Percentiles rank a stretch among this genome's conserved stretches.
Conservation (phyloP, 805 yeast species). For the Saccharomyces kudriavzevii region DNA sequence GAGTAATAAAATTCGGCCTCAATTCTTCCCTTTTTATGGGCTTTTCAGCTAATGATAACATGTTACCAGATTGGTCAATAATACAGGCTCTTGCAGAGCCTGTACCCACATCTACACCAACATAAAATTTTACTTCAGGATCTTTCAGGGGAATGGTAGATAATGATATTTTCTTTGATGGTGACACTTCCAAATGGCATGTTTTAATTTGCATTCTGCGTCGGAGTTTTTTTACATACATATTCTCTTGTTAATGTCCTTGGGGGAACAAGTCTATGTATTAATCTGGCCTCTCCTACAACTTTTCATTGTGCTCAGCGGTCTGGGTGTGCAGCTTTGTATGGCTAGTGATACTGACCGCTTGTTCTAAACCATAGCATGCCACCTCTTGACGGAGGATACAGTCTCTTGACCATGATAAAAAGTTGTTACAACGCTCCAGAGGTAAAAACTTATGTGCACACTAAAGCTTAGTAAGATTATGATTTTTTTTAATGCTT, state of each 20-base stretch:
- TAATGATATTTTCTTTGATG: not conserved
- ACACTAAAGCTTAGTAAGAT: not conserved
- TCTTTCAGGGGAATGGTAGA: not conserved
- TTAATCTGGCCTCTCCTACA: not conserved
- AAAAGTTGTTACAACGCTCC: not conserved
- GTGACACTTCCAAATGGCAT: not conserved
- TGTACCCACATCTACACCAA: constrained; percentile 94
- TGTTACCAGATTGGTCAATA: constrained; percentile 75
- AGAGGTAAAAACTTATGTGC: not conserved
- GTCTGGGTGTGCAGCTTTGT: not conserved
- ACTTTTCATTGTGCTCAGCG: not conserved
- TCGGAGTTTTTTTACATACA: not conserved
- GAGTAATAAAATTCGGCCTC: constrained; percentile 69
- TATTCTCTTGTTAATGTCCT: not conserved
- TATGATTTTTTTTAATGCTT: not conserved
- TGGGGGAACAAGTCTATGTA: too few relatives aligned
- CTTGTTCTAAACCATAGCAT: not conserved
- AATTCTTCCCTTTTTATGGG: constrained; percentile 72
- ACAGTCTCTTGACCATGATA: not conserved
- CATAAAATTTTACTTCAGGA: constrained; percentile 31
- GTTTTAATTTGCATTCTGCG: not conserved
- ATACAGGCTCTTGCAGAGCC: constrained; percentile 95
- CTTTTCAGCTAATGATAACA: constrained; percentile 68
- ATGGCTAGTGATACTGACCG: not conserved
- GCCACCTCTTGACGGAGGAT: not conserved